Conservation (phyloP, 257 asterid species). For the Osmanthus fragrans region DNA sequence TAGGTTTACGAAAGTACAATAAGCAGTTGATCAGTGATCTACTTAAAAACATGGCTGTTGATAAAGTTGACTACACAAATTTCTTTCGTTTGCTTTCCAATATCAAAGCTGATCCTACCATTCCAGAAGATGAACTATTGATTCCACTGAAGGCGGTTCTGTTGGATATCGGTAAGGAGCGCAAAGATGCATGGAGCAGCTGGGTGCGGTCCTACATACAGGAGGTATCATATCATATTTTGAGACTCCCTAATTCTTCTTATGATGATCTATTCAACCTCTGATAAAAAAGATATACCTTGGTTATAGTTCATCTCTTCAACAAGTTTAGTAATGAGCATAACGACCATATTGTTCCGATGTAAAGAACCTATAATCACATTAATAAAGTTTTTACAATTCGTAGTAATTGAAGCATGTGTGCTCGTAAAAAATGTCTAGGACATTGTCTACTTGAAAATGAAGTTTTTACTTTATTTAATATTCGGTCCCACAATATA, state of each 20-base stretch:
- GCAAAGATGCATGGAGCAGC: constrained; percentile 89
- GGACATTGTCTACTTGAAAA: neutral
- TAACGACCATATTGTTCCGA: no score
- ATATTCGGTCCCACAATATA: neutral
- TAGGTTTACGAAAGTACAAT: constrained; percentile 84
- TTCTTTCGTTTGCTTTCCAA: constrained; percentile 92
- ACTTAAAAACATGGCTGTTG: constrained; percentile 93
- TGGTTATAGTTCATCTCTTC: no score
- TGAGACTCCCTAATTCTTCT: neutral
- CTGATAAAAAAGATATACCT: no score
- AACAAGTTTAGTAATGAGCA: no score
- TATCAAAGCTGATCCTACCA: constrained; percentile 68
- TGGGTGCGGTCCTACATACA: constrained; percentile 82
- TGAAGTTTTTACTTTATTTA: neutral
- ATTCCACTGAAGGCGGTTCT: constrained; percentile 88
- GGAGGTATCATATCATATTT: constrained; percentile 51
- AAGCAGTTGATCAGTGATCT: constrained; percentile 88
- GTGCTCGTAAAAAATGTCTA: neutral
- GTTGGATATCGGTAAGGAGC: constrained; percentile 92
- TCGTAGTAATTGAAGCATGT: neutral
- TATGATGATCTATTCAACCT: no score
- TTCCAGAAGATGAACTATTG: constrained; percentile 66
- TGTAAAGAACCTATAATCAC: neutral
- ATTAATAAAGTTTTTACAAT: neutral
- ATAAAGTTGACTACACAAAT: constrained; percentile 98